A percentile compares a stretch with the other conserved stretches of the same genome.
phyloP scores from a whole-genome alignment of 1,284 basidiomycete species.

The Marasmius tenuissimus region DNA sequence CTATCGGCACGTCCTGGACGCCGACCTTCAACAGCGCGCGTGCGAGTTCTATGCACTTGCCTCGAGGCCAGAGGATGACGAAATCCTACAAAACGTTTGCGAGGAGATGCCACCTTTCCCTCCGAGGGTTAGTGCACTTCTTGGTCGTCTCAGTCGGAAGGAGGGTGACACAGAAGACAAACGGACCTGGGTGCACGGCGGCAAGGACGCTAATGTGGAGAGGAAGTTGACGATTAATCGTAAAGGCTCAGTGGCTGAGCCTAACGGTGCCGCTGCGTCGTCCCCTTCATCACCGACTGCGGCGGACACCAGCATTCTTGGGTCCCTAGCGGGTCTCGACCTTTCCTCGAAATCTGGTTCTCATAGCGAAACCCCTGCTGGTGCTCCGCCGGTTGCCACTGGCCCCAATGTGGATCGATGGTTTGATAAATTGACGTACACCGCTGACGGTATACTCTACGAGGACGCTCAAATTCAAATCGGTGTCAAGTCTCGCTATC shows the following conservation, averaged over 20 bases:
- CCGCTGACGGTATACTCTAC: slow-evolving; percentile 88
- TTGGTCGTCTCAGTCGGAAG: slow-evolving; percentile 85
- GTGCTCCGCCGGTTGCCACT: slow-evolving; percentile 52
- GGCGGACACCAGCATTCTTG: slow-evolving; percentile 61
- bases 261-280: slow-evolving; percentile 26
- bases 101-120: slow-evolving; percentile 99
- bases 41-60: slow-evolving; percentile 94
- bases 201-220: slow-evolving; percentile 87
- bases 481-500: slow-evolving; percentile 95
- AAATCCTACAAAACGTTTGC: slow-evolving; percentile 90
- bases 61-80: slow-evolving; percentile 82
- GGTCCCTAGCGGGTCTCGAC: slow-evolving; percentile 82
- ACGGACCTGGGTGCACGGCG: slow-evolving; percentile 93
- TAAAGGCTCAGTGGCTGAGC: slow-evolving; percentile 36
- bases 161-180: slow-evolving; percentile 91
- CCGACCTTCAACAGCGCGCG: slow-evolving; percentile 96
- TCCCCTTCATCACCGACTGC: slow-evolving; percentile 20
- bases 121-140: slow-evolving; percentile 87
- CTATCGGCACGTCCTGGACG: slow-evolving; percentile 97
- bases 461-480: slow-evolving; percentile 96
- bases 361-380: slow-evolving; percentile 21
- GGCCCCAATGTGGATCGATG: slow-evolving; percentile 82
- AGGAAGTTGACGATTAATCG: slow-evolving; percentile 50
- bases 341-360: slow-evolving; percentile 46
- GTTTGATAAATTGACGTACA: slow-evolving; percentile 85